A percentile compares a stretch with the other conserved stretches of the same genome.
These are phyloP conservation scores for Berkeleyomyces rouxiae DNA, from an alignment of 2,329 filamentous ascomycete species.

Conservation along the genomic window DNA sequence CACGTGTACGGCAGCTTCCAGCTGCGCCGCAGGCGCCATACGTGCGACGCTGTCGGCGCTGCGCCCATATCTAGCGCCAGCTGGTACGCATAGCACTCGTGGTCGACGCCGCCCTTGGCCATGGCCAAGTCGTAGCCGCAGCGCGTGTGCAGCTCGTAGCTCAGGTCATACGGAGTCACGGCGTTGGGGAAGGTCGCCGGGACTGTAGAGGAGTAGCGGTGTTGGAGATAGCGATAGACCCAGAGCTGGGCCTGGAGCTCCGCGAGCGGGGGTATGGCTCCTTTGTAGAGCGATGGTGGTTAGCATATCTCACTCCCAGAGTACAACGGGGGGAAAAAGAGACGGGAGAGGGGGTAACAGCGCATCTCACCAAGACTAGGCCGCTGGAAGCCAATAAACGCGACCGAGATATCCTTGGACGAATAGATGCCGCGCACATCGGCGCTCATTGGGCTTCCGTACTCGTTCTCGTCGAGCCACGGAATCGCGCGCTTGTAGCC, in stretches of 20 bases:
- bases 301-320: background rate
- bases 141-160: slow-evolving; percentile 25
- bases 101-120: slow-evolving; percentile 28
- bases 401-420: slow-evolving; percentile 23
- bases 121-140: slow-evolving; percentile 21
- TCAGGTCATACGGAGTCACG: slow-evolving; percentile 22
- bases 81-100: slow-evolving; percentile 34
- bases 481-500: slow-evolving; percentile 28
- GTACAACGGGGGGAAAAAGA: too few relatives aligned
- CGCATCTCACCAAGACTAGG: slow-evolving; percentile 24
- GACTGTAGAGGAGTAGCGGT: slow-evolving; percentile 17
- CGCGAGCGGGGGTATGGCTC: slow-evolving; percentile 31
- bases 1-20: slow-evolving; percentile 23
- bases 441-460: slow-evolving; percentile 29
- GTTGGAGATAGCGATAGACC: slow-evolving; percentile 25
- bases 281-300: slow-evolving; percentile 12
- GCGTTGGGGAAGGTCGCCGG: slow-evolving; percentile 15
- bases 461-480: slow-evolving; percentile 23
- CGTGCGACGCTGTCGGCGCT: slow-evolving; percentile 23
- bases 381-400: slow-evolving; percentile 32
- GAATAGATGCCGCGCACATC: slow-evolving; percentile 38
- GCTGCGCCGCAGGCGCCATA: slow-evolving; percentile 18
- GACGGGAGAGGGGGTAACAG: background rate
- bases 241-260: slow-evolving; percentile 34
- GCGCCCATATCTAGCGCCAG: slow-evolving; percentile 30